phyloP scores from a whole-genome alignment of 441 rosid genomes.

The Eugenia klotzschiana region DNA sequence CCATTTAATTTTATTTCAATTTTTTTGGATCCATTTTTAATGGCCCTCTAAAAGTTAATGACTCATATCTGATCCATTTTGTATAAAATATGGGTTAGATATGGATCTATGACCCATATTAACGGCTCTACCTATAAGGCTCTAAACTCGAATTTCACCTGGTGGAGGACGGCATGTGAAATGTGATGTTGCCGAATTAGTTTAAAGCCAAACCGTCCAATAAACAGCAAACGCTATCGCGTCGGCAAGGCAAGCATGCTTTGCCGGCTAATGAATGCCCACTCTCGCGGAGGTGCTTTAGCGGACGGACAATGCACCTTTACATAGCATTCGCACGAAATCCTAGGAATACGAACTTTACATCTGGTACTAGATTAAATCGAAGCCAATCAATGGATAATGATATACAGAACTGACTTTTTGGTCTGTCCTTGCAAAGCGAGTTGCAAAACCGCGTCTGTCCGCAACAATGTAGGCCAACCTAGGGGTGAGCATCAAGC shows the following conservation, averaged over 20 bases:
- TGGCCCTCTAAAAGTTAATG: too few species aligned
- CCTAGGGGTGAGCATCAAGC: too few species aligned
- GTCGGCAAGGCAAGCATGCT: neutral
- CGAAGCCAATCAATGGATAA: neutral
- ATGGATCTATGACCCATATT: too few species aligned
- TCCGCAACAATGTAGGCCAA: neutral
- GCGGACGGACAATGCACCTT: neutral
- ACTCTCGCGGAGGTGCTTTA: neutral
- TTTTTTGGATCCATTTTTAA: too few species aligned
- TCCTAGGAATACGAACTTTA: neutral
- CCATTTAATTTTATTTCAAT: too few species aligned
- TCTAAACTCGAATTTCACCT: neutral
- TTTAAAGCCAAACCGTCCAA: neutral
- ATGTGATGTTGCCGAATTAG: neutral
- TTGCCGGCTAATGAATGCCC: neutral
- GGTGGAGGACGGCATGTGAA: neutral
- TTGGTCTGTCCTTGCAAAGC: neutral
- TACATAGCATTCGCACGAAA: neutral
- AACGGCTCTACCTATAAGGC: neutral
- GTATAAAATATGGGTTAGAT: too few species aligned
- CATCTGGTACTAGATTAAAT: neutral
- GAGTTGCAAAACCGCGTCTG: neutral
- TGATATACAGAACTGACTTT: neutral
- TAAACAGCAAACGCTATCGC: neutral
- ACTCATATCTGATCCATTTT: too few species aligned